Conservation (phyloP, 208 protist genomes). For the Endotrypanum monterogeii region DNA sequence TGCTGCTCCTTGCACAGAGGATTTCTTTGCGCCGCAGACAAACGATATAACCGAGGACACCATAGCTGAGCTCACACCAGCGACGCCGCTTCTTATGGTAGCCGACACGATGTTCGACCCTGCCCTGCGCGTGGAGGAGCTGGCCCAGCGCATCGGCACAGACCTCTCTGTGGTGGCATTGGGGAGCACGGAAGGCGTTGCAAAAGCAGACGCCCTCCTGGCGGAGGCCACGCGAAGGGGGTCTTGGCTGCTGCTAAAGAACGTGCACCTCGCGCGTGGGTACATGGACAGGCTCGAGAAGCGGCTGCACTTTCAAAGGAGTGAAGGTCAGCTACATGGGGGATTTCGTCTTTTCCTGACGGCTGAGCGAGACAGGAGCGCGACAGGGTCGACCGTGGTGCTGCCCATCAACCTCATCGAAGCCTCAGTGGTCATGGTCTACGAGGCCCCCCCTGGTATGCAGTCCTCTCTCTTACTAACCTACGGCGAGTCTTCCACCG, state of each 20-base stretch:
- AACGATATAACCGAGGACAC: constrained; percentile 49
- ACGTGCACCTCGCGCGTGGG: constrained; percentile 96
- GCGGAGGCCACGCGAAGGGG: constrained; percentile 74
- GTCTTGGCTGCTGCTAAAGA: constrained; percentile 98
- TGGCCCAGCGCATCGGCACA: constrained; percentile 65
- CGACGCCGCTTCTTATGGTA: constrained; percentile 87
- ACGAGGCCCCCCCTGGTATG: constrained; percentile 97
- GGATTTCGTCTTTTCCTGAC: constrained; percentile 98
- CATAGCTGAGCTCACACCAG: constrained; percentile 56
- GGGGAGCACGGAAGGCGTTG: constrained; percentile 95
- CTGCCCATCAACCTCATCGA: constrained; percentile 82
- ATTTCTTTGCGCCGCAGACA: constrained; percentile 60
- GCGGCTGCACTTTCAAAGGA: constrained; percentile 90
- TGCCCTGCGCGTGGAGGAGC: constrained; percentile 86
- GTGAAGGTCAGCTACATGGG: constrained; percentile 56
- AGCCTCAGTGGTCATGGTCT: constrained; percentile 87
- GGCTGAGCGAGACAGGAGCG: constrained; percentile 84
- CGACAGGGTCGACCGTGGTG: constrained; percentile 11
- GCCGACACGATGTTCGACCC: constrained; percentile 95
- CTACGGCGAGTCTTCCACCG: constrained; percentile 45
- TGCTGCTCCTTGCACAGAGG: constrained; percentile 10
- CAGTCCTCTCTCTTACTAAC: constrained; percentile 93
- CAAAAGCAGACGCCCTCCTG: constrained; percentile 93
- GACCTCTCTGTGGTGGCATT: constrained; percentile 91
- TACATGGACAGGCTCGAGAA: constrained; percentile 97